Evolutionary conservation across 2,329 filamentous ascomycete genomes (phyloP).

Genomic region (Cadophora sp.): DNA sequence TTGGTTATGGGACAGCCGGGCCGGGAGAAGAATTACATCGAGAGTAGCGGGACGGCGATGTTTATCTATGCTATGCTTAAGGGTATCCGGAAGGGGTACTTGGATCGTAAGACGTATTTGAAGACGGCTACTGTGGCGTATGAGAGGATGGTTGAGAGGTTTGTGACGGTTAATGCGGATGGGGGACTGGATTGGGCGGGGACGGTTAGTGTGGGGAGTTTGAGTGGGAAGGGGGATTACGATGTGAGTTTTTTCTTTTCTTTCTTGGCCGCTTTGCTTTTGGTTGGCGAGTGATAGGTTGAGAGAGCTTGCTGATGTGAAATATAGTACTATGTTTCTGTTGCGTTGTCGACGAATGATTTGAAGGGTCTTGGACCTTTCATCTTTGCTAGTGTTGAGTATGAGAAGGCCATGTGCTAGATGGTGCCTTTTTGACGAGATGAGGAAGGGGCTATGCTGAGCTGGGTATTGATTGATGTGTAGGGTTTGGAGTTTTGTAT

Average conservation of each 20-base stretch:
- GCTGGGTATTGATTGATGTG: not conserved
- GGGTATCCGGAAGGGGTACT: constrained; percentile 47
- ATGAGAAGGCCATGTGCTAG: constrained; percentile 27
- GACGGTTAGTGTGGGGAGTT: constrained; percentile 36
- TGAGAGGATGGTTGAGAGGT: constrained; percentile 34
- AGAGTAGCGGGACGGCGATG: constrained; percentile 48
- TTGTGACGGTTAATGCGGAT: constrained; percentile 24
- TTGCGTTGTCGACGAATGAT: constrained; percentile 34
- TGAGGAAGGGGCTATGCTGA: not conserved
- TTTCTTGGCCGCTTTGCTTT: not conserved
- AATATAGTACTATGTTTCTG: constrained; percentile 36
- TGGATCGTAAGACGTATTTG: constrained; percentile 33
- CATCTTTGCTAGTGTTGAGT: constrained; percentile 37
- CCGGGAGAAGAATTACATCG: constrained; percentile 47
- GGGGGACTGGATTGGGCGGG: constrained; percentile 38
- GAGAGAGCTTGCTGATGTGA: constrained; percentile 3
- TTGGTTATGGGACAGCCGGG: constrained; percentile 46
- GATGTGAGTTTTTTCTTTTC: constrained; percentile 29
- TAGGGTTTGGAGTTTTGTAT: not conserved
- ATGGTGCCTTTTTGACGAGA: not conserved
- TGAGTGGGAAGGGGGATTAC: constrained; percentile 34
- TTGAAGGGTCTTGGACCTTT: constrained; percentile 40
- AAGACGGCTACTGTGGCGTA: constrained; percentile 34
- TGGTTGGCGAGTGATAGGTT: not conserved
- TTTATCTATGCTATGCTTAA: constrained; percentile 50